Evolutionary conservation across 2,329 filamentous ascomycete species (phyloP).

Genomic region (Colletotrichum abscissum): DNA sequence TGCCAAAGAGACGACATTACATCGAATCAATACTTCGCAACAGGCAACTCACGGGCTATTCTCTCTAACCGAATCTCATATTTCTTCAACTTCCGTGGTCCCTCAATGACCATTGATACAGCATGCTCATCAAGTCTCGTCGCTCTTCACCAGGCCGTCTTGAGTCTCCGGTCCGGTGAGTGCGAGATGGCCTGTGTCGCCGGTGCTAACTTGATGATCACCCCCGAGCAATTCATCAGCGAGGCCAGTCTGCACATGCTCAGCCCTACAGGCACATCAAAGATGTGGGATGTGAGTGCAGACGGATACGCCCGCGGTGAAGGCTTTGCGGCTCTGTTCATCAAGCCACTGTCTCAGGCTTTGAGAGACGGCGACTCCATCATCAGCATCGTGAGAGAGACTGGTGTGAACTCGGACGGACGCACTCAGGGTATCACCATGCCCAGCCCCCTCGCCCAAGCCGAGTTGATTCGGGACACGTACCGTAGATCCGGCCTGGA

Average conservation of each 20-base stretch:
- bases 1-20: constrained; percentile 41
- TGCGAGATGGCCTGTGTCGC: constrained; percentile 44
- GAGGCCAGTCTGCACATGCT: constrained; percentile 41
- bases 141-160: constrained; percentile 53
- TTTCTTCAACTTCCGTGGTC: constrained; percentile 53
- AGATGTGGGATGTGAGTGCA: constrained; percentile 53
- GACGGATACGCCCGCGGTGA: constrained; percentile 63
- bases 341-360: constrained; percentile 56
- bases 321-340: constrained; percentile 52
- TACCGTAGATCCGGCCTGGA: constrained; percentile 53
- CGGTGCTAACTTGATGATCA: constrained; percentile 42
- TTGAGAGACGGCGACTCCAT: constrained; percentile 51
- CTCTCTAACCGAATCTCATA: constrained; percentile 54
- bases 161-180: constrained; percentile 49
- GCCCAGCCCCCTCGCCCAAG: constrained; percentile 47
- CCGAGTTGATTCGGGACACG: constrained; percentile 49
- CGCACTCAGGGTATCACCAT: constrained; percentile 54
- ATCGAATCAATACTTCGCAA: constrained; percentile 44
- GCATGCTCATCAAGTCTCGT: constrained; percentile 58
- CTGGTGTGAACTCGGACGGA: constrained; percentile 54
- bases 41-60: constrained; percentile 47
- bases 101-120: constrained; percentile 56
- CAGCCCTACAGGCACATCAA: constrained; percentile 44
- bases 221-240: constrained; percentile 36
- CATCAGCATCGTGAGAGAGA: constrained; percentile 50